Conservation (phyloP, 2,329 filamentous ascomycete genomes). For the Alternaria panax region DNA sequence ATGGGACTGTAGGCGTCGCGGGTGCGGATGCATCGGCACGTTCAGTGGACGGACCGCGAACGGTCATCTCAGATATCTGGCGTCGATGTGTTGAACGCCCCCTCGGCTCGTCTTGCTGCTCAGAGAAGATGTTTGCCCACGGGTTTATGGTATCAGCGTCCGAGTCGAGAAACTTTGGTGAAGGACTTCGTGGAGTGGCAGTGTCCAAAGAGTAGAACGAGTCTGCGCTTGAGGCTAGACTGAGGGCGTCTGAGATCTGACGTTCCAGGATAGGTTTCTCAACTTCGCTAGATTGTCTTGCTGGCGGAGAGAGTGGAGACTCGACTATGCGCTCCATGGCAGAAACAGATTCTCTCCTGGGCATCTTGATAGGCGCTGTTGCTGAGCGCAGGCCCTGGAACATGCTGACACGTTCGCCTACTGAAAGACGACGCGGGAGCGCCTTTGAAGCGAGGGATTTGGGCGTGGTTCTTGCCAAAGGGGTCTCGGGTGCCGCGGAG, state of each 20-base stretch:
- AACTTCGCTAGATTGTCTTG: constrained; percentile 10
- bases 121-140: constrained; percentile 28
- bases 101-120: constrained; percentile 25
- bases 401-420: constrained; percentile 41
- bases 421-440: constrained; percentile 29
- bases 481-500: constrained; percentile 30
- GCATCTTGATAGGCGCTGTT: constrained; percentile 30
- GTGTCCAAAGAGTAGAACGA: constrained; percentile 49
- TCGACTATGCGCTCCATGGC: constrained; percentile 33
- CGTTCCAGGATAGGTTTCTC: constrained; percentile 26
- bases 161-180: constrained; percentile 42
- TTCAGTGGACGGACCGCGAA: constrained; percentile 35
- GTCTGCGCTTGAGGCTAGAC: constrained; percentile 46
- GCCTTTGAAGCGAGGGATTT: constrained; percentile 20
- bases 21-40: constrained; percentile 21
- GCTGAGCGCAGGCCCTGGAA: constrained; percentile 42
- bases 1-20: constrained; percentile 33
- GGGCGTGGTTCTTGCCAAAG: constrained; percentile 25
- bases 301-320: constrained; percentile 12
- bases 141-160: constrained; percentile 39
- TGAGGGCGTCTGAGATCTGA: constrained; percentile 41
- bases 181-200: constrained; percentile 33
- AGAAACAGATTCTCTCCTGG: constrained; percentile 19
- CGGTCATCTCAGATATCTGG: constrained; percentile 47
- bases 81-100: constrained; percentile 46